phyloP scores from a whole-genome alignment of 1,139 yeast genomes.

The Arxiozyma telluris region DNA sequence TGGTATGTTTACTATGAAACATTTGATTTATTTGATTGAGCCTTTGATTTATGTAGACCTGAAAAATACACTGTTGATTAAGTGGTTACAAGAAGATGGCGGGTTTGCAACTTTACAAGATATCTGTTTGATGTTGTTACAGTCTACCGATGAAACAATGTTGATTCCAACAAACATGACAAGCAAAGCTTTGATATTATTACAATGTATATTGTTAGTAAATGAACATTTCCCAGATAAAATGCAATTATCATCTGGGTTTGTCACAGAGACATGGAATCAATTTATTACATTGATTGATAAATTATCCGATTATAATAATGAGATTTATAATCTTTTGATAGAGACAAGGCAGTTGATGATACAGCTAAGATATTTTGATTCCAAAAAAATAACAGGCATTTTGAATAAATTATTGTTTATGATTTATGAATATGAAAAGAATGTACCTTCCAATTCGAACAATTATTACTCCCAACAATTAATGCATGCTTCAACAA shows the following conservation, averaged over 20 bases:
- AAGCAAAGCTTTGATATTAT: conserved; percentile 20
- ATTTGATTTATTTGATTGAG: conserved; percentile 19
- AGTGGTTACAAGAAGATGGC: conserved; percentile 18
- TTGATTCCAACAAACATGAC: conserved; percentile 23
- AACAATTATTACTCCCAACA: not conserved
- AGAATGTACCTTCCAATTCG: not conserved
- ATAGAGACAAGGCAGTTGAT: conserved; percentile 20
- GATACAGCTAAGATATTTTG: conserved; percentile 12
- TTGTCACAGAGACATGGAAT: conserved; percentile 16
- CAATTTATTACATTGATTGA: conserved; percentile 13
- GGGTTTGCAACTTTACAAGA: conserved; percentile 18
- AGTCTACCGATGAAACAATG: conserved; percentile 20
- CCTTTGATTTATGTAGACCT: conserved; percentile 13
- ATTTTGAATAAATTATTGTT: conserved; percentile 15
- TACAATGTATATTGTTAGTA: conserved; percentile 16
- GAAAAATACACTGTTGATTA: conserved; percentile 8
- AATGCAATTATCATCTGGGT: conserved; percentile 4
- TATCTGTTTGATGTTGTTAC: conserved; percentile 16
- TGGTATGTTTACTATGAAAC: conserved; percentile 24
- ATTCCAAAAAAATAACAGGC: conserved; percentile 13
- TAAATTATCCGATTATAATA: conserved; percentile 17
- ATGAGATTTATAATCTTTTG: conserved; percentile 20
- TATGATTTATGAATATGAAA: conserved; percentile 8
- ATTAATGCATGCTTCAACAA: not conserved
- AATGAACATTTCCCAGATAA: conserved; percentile 5